These are phyloP conservation scores for Fragilaria radians DNA, from an alignment of 108 stramenopile species.

Conservation along the genomic window DNA sequence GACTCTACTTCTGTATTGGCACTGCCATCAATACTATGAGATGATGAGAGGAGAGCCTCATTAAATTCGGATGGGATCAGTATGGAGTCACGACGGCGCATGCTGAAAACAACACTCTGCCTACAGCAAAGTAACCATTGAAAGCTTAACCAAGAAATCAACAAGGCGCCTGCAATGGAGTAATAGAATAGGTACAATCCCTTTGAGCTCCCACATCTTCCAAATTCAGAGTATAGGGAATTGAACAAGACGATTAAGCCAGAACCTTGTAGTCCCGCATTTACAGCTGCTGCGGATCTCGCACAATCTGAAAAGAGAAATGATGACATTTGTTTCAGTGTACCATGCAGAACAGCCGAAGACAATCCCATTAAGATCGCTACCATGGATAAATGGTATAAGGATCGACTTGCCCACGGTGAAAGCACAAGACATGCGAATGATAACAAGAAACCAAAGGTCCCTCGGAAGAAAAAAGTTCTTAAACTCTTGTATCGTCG, in stretches of 20 bases:
- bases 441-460: conserved; percentile 18
- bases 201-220: conserved; percentile 1
- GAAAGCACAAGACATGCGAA: conserved; percentile 7
- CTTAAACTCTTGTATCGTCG: conserved; percentile 2
- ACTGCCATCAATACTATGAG: neutral
- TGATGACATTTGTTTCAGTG: conserved; percentile 37
- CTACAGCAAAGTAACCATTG: conserved; percentile 12
- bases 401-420: neutral
- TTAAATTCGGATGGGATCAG: neutral
- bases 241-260: conserved; percentile 22
- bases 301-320: conserved; percentile 23
- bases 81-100: conserved; percentile 26
- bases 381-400: conserved; percentile 3
- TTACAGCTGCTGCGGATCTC: conserved; percentile 23
- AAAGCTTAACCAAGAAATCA: conserved; percentile 14
- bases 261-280: conserved; percentile 39
- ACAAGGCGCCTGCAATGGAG: conserved; percentile 7
- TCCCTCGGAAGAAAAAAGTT: conserved; percentile 24
- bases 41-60: neutral
- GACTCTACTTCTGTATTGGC: neutral
- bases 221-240: conserved; percentile 29
- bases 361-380: conserved; percentile 5
- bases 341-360: conserved; percentile 28
- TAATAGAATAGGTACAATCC: conserved; percentile 12
- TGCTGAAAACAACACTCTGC: conserved; percentile 10